phyloP scores from a whole-genome alignment of 2,329 filamentous ascomycete genomes.

The Furcasterigmium sp. region DNA sequence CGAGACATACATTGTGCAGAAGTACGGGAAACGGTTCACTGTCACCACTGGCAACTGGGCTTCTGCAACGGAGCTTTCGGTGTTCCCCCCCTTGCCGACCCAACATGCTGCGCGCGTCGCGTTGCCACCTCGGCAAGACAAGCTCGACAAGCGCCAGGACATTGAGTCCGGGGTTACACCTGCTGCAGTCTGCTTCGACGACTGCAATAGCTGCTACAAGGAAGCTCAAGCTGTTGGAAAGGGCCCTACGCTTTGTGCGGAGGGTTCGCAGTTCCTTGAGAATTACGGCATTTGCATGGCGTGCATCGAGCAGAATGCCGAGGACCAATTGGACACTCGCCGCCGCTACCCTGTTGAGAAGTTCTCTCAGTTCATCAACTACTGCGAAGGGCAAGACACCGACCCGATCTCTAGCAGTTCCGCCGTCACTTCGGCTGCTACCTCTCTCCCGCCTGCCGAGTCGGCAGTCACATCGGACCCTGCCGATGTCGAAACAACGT shows the following conservation, averaged over 20 bases:
- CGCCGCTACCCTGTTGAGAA: slow-evolving; percentile 27
- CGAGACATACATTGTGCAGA: slow-evolving; percentile 28
- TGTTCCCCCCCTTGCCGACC: slow-evolving; percentile 25
- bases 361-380: slow-evolving; percentile 40
- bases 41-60: slow-evolving; percentile 51
- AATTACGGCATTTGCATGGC: slow-evolving; percentile 29
- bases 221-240: slow-evolving; percentile 46
- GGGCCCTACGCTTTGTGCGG: slow-evolving; percentile 35
- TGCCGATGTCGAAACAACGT: slow-evolving; percentile 2
- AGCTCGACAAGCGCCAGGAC: background rate
- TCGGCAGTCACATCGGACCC: slow-evolving; percentile 18
- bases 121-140: background rate
- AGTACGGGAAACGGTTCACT: slow-evolving; percentile 31
- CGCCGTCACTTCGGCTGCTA: slow-evolving; percentile 7
- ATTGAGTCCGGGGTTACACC: slow-evolving; percentile 17
- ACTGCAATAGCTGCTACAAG: slow-evolving; percentile 44
- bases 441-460: slow-evolving; percentile 20
- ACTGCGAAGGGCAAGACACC: slow-evolving; percentile 28
- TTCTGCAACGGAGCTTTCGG: slow-evolving; percentile 43
- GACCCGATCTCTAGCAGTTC: slow-evolving; percentile 4
- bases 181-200: slow-evolving; percentile 44
- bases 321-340: slow-evolving; percentile 18
- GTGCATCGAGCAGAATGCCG: slow-evolving; percentile 30
- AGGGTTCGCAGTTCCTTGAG: slow-evolving; percentile 33
- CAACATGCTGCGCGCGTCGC: slow-evolving; percentile 14